phyloP scores from a whole-genome alignment of 768 basidiomycete species.

The Tylopilus subfusipes region DNA sequence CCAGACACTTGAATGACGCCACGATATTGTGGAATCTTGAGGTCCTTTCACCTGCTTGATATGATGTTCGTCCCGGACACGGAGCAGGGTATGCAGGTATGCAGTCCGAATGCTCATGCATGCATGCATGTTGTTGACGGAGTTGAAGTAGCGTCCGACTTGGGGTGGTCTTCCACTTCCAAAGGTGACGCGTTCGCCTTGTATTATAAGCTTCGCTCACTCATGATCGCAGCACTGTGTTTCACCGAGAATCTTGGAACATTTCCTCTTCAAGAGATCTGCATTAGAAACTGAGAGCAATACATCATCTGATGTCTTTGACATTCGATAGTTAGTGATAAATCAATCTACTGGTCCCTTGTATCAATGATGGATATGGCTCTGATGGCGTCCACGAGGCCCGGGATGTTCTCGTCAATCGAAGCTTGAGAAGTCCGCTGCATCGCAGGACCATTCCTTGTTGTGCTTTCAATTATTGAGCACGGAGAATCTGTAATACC shows the following conservation, averaged over 20 bases:
- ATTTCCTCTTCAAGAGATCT: neutral
- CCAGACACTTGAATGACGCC: too few species aligned
- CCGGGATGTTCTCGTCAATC: conserved; percentile 5
- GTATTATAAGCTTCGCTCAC: neutral
- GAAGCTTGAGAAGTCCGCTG: neutral
- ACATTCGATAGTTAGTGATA: neutral
- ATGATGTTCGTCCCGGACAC: too few species aligned
- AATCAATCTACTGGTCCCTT: neutral
- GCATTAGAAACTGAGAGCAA: too few species aligned
- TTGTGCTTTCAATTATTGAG: neutral
- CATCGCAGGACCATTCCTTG: neutral
- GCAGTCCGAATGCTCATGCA: too few species aligned
- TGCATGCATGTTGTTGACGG: too few species aligned
- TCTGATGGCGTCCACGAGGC: conserved; percentile 11
- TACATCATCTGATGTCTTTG: neutral
- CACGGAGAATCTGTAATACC: conserved; percentile 18
- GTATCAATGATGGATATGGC: conserved; percentile 10
- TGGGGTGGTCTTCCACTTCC: too few species aligned
- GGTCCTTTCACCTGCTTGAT: too few species aligned
- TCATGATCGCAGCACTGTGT: neutral
- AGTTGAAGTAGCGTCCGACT: too few species aligned
- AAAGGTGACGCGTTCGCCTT: too few species aligned
- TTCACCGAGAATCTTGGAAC: neutral
- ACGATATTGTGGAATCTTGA: too few species aligned
- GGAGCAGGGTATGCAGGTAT: too few species aligned